phyloP scores from a whole-genome alignment of 768 basidiomycete genomes.

The Gautieria morchelliformis region DNA sequence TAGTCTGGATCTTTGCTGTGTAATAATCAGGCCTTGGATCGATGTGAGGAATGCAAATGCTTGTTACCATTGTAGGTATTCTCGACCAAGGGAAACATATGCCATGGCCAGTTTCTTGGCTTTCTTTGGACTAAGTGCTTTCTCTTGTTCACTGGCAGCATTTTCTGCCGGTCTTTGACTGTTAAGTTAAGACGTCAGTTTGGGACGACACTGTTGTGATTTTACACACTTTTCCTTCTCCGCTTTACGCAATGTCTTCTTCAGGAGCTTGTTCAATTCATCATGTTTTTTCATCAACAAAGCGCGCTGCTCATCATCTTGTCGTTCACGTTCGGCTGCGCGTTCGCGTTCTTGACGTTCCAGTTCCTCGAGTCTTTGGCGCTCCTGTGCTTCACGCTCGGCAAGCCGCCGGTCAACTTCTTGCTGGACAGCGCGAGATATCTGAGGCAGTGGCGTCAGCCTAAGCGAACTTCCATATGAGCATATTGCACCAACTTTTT shows the following conservation, averaged over 20 bases:
- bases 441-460: conserved; percentile 28
- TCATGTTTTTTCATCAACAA: conserved; percentile 54
- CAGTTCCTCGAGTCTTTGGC: conserved; percentile 17
- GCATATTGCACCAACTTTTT: conserved; percentile 38
- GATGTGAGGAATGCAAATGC: background rate
- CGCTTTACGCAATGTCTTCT: conserved; percentile 53
- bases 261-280: conserved; percentile 61
- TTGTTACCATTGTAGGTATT: conserved; percentile 66
- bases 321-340: conserved; percentile 27
- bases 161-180: conserved; percentile 1
- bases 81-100: conserved; percentile 74
- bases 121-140: conserved; percentile 52
- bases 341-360: conserved; percentile 23
- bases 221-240: conserved; percentile 61
- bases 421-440: conserved; percentile 62
- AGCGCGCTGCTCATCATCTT: conserved; percentile 34
- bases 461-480: background rate
- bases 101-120: conserved; percentile 77
- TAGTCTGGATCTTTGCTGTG: conserved; percentile 28
- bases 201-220: background rate
- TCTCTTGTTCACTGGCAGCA: conserved; percentile 15
- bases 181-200: background rate
- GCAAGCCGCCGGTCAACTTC: conserved; percentile 63
- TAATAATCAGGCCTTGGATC: conserved; percentile 47
- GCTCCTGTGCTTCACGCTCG: conserved; percentile 18